Percentiles rank a stretch among this genome's conserved stretches.
These are phyloP conservation scores for Nidularia pulvinata DNA, from an alignment of 768 basidiomycete genomes.

Conservation along the genomic window DNA sequence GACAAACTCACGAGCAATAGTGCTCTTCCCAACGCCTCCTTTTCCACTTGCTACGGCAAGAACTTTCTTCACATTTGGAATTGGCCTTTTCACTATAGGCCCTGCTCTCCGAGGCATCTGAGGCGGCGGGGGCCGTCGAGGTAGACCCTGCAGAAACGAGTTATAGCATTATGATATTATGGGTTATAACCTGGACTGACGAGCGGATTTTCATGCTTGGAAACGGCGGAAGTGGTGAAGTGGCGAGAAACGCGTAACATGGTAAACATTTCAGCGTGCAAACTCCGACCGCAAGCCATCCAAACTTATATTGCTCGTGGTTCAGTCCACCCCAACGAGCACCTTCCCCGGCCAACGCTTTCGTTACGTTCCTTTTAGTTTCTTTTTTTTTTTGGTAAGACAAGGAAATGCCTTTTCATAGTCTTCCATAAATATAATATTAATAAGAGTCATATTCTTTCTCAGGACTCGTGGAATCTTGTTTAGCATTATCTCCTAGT, in stretches of 20 bases:
- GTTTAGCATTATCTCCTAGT: too few species aligned
- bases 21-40: constrained; percentile 96
- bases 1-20: constrained; percentile 70
- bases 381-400: too few species aligned
- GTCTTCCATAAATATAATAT: too few species aligned
- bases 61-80: constrained; percentile 78
- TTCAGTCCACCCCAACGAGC: too few species aligned
- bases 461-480: too few species aligned
- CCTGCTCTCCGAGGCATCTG: constrained; percentile 62
- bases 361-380: too few species aligned
- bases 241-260: constrained; percentile 1
- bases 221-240: constrained; percentile 16
- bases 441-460: too few species aligned
- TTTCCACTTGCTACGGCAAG: constrained; percentile 91
- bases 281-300: too few species aligned
- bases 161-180: neutral
- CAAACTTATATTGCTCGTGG: too few species aligned
- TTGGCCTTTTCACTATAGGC: constrained; percentile 49
- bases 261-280: too few species aligned
- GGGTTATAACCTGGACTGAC: constrained; percentile 24
- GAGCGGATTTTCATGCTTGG: constrained; percentile 57
- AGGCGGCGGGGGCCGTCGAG: constrained; percentile 36
- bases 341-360: too few species aligned
- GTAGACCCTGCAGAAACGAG: constrained; percentile 22
- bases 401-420: too few species aligned